Evolutionary conservation across 352 stramenopile species (phyloP).

Genomic region (Nothophytophthora sp.): DNA sequence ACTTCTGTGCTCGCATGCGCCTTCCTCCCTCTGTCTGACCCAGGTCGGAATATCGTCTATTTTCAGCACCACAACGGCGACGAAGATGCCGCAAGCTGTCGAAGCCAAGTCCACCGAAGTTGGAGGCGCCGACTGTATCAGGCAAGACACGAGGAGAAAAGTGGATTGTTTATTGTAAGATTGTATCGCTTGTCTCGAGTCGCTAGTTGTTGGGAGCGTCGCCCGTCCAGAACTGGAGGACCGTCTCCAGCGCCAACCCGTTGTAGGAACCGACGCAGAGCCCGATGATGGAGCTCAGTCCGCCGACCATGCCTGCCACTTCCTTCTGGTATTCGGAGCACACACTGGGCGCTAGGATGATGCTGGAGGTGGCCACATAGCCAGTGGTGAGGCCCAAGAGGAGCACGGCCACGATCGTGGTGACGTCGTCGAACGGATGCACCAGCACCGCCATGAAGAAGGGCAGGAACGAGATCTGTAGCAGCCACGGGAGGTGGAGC

Average conservation of each 20-base stretch:
- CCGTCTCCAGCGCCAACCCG: slow-evolving; percentile 64
- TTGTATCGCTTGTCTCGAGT: neutral
- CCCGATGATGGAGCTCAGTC: slow-evolving; percentile 69
- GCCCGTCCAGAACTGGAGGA: slow-evolving; percentile 51
- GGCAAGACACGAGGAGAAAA: no score
- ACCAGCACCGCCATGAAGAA: slow-evolving; percentile 67
- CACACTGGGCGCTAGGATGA: slow-evolving; percentile 73
- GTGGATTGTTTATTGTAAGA: no score
- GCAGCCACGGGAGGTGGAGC: slow-evolving; percentile 63
- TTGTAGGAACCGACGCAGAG: slow-evolving; percentile 80
- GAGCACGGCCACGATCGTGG: slow-evolving; percentile 53
- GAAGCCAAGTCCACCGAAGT: no score
- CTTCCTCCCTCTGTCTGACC: no score
- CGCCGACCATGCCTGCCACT: slow-evolving; percentile 73
- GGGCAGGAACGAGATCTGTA: slow-evolving; percentile 69
- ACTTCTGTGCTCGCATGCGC: no score
- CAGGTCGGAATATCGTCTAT: no score
- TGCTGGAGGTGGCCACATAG: slow-evolving; percentile 78
- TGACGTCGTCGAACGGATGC: slow-evolving; percentile 55
- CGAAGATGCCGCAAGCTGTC: no score
- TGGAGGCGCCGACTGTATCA: no score
- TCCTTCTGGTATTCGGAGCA: slow-evolving; percentile 83
- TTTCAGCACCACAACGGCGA: no score
- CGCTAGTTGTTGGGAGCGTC: slow-evolving; percentile 3
- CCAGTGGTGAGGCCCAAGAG: slow-evolving; percentile 66